phyloP scores from a whole-genome alignment of 345 rosid species.

The Alliaria petiolata region DNA sequence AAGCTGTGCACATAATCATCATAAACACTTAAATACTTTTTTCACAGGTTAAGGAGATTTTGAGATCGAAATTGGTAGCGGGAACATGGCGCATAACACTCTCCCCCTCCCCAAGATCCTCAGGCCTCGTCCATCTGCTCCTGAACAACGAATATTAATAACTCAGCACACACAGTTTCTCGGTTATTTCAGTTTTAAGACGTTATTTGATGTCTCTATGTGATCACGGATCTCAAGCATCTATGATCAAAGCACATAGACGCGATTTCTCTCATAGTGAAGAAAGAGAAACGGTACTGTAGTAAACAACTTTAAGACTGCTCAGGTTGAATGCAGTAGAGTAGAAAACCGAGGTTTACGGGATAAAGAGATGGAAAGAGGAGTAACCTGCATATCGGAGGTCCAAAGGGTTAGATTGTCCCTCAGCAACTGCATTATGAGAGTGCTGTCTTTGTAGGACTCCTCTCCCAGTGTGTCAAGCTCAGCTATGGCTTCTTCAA shows the following conservation, averaged over 20 bases:
- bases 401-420: slow-evolving; percentile 99
- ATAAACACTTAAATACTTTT: slow-evolving; percentile 16
- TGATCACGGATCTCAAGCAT: not conserved
- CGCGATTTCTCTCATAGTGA: not conserved
- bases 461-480: slow-evolving; percentile 90
- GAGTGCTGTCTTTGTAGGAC: slow-evolving; percentile 99
- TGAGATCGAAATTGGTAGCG: not conserved
- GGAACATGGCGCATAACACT: slow-evolving; percentile 3
- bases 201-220: not conserved
- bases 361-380: not conserved
- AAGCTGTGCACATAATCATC: slow-evolving; percentile 36
- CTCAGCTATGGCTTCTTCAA: slow-evolving; percentile 97
- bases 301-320: not conserved
- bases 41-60: slow-evolving; percentile 20
- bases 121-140: slow-evolving; percentile 40
- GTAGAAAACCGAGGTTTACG: no score
- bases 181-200: not conserved
- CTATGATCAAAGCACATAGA: not conserved
- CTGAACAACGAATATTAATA: slow-evolving; percentile 10
- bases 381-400: slow-evolving; percentile 81
- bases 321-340: not conserved
- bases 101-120: slow-evolving; percentile 3
- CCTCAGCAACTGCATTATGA: slow-evolving; percentile 91
- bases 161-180: slow-evolving; percentile 4
- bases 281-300: not conserved